Evolutionary conservation across 805 yeast genomes (phyloP), one percentile per base, ranked within the genome.

Genomic region (Wickerhamiella alocasiicola): DNA sequence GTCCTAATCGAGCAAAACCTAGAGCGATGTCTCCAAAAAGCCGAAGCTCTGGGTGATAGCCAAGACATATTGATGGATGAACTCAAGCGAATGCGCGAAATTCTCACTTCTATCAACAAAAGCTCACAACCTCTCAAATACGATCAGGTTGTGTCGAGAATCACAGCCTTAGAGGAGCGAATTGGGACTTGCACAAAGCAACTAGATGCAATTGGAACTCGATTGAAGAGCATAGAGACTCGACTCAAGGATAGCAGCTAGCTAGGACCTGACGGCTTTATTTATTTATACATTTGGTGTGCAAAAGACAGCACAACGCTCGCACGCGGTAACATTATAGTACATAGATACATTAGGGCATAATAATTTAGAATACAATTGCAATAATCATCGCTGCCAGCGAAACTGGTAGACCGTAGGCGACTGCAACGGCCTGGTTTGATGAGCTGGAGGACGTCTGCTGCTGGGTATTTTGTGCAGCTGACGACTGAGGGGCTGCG

Each of bases 1-100:
- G 27, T 25, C 4, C 17, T 37, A 6, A 16, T 37, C 6, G 35
- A 37, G 26, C 41, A 37, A 23, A 37, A 37, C 35, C 41, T 37
- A 4, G 41, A 37, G 18, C 18, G 41, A 17, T 37, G 41, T 12
- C 15, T 37, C 6, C 26, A 15, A n/a, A 37, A 37, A 18, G 12
- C 30, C 12, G 41, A 37, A 3, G 25, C 41, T 7, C 18, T 37
- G 25, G 23, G 32, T 6, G 41, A 37, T 4, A 9, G 24, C 24
- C 41, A 37, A 15, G 28, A 30, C 24, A 28, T 19, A 2, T 27
- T 37, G 12, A 5, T 13, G n/a, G 25, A 29, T 15, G 41, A 37
- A 35, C 25, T 37, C 24, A 28, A 37, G 9, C 15, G 32, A 27
- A 34, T 37, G 3, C 35, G 30, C 15, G 13, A 21, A 11, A 37